These are phyloP conservation scores for Cyberlindnera mrakii DNA, from an alignment of 805 yeast genomes.

Conservation along the genomic window DNA sequence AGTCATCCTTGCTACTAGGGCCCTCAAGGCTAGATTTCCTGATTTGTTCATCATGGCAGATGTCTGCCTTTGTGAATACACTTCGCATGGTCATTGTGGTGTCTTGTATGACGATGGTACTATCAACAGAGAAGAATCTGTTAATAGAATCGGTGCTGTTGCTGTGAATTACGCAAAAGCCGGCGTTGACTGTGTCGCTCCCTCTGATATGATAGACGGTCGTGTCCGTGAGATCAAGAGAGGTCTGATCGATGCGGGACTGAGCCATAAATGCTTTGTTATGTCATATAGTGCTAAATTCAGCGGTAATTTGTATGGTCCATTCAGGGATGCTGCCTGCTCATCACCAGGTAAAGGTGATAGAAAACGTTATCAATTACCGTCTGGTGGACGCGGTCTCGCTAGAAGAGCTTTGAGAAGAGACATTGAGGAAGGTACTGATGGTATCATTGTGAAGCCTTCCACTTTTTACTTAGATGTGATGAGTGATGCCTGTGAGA, in stretches of 20 bases:
- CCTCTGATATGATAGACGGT: conserved; percentile 97
- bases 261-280: conserved; percentile 84
- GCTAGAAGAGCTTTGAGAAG: conserved; percentile 88
- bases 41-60: conserved; percentile 85
- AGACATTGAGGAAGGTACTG: conserved; percentile 90
- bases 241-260: conserved; percentile 71
- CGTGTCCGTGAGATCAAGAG: conserved; percentile 81
- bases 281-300: conserved; percentile 95
- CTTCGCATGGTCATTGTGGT: conserved; percentile 98
- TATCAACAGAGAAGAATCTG: conserved; percentile 68
- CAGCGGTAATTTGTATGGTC: conserved; percentile 87
- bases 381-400: conserved; percentile 86
- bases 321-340: conserved; percentile 97
- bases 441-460: conserved; percentile 93
- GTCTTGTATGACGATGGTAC: conserved; percentile 81
- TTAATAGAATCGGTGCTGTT: conserved; percentile 83
- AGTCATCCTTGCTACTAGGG: conserved; percentile 73
- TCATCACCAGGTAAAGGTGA: conserved; percentile 87
- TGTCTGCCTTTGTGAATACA: conserved; percentile 94
- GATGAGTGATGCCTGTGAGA: conserved; percentile 78
- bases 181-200: conserved; percentile 94
- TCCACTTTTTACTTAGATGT: conserved; percentile 92
- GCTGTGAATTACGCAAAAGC: conserved; percentile 94
- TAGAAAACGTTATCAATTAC: conserved; percentile 88
- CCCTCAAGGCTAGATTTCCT: conserved; percentile 63